A percentile compares a stretch with the other conserved stretches of the same genome.
Evolutionary conservation across 2,329 filamentous ascomycete species (phyloP).

Genomic region (Fusarium falciforme): DNA sequence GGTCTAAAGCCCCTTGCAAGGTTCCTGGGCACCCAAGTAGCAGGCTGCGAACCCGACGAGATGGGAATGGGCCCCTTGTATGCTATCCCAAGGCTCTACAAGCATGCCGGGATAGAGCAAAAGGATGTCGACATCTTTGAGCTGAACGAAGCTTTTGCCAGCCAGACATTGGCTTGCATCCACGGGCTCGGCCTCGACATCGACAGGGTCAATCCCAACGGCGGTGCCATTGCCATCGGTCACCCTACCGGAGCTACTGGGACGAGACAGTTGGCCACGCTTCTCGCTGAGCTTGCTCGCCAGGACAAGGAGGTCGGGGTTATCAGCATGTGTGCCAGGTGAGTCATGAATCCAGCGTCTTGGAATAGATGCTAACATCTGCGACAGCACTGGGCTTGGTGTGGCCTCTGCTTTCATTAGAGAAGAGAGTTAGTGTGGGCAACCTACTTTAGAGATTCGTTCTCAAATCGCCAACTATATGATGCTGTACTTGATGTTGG

Average conservation of each 20-base stretch:
- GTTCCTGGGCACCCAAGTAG: slow-evolving; percentile 86
- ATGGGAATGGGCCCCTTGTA: slow-evolving; percentile 92
- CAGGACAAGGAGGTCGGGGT: slow-evolving; percentile 9
- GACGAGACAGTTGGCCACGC: slow-evolving; percentile 15
- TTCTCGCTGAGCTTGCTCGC: slow-evolving; percentile 5
- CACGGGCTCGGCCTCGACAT: slow-evolving; percentile 74
- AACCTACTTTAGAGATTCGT: background rate
- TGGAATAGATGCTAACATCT: background rate
- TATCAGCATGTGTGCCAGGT: slow-evolving; percentile 31
- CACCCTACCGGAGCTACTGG: slow-evolving; percentile 91
- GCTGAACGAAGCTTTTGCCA: slow-evolving; percentile 85
- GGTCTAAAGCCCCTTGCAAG: slow-evolving; percentile 74
- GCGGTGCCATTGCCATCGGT: slow-evolving; percentile 89
- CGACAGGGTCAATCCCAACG: slow-evolving; percentile 86
- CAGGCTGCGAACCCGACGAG: slow-evolving; percentile 86
- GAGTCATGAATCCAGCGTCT: background rate
- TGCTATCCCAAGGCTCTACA: slow-evolving; percentile 82
- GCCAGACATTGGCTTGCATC: slow-evolving; percentile 75
- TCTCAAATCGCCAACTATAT: background rate
- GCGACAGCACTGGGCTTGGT: background rate
- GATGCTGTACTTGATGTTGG: background rate
- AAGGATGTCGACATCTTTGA: slow-evolving; percentile 86
- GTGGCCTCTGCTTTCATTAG: background rate
- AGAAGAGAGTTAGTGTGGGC: background rate
- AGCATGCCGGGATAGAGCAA: slow-evolving; percentile 71